phyloP scores from a whole-genome alignment of 768 basidiomycete species.

The Tylopilus rubrobrunneus region DNA sequence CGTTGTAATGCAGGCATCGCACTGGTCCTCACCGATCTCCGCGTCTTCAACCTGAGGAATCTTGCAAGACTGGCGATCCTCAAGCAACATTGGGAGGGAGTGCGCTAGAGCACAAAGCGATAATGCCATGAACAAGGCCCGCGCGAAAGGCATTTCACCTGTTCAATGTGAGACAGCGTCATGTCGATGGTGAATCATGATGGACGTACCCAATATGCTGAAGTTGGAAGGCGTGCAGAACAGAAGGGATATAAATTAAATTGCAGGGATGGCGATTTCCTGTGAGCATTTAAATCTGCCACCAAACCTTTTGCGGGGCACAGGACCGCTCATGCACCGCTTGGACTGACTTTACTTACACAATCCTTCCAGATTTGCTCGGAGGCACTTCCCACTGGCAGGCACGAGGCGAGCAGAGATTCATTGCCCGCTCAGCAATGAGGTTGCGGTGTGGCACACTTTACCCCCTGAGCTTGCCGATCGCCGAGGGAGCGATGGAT shows the following conservation, averaged over 20 bases:
- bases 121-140: neutral
- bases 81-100: neutral
- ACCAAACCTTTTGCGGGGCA: neutral
- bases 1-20: neutral
- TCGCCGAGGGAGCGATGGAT: too few species aligned
- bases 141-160: slow-evolving; percentile 2
- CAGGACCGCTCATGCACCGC: neutral
- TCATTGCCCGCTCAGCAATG: neutral
- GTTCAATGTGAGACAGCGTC: too few species aligned
- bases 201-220: neutral
- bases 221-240: neutral
- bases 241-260: neutral
- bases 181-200: too few species aligned
- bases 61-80: neutral
- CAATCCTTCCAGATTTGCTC: neutral
- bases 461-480: neutral
- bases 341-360: neutral
- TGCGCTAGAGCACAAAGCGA: neutral
- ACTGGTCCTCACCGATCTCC: neutral
- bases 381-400: neutral
- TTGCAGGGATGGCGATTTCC: too few species aligned
- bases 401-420: neutral
- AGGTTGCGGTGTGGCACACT: neutral
- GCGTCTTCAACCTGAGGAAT: neutral
- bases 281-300: neutral